phyloP scores from a whole-genome alignment of 768 basidiomycete genomes.

The Mycena vulgaris region DNA sequence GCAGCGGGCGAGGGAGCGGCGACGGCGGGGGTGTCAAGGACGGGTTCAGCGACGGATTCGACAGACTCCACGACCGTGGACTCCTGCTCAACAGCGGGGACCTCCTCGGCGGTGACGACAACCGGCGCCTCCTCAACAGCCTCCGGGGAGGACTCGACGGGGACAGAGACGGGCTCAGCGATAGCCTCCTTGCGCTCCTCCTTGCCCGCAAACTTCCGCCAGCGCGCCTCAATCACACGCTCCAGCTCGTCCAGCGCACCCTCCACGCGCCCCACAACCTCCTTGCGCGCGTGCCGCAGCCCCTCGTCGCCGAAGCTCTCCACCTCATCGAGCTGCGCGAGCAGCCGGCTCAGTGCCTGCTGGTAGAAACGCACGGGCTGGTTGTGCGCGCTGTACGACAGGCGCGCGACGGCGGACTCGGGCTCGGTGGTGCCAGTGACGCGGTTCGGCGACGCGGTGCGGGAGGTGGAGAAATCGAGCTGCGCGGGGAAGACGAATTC shows the following conservation, averaged over 20 bases:
- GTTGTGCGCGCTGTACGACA: slow-evolving; percentile 73
- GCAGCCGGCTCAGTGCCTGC: slow-evolving; percentile 70
- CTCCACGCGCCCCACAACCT: slow-evolving; percentile 70
- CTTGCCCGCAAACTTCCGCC: slow-evolving; percentile 48
- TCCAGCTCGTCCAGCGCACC: slow-evolving; percentile 69
- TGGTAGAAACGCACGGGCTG: slow-evolving; percentile 75
- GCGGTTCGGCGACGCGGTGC: slow-evolving; percentile 45
- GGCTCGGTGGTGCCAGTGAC: slow-evolving; percentile 38
- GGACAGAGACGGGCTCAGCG: slow-evolving; percentile 8
- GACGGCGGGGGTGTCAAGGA: not conserved
- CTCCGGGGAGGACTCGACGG: not conserved
- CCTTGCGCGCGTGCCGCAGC: slow-evolving; percentile 67
- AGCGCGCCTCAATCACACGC: slow-evolving; percentile 60
- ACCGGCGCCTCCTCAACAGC: not conserved
- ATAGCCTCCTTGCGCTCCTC: slow-evolving; percentile 34
- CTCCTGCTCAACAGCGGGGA: not conserved
- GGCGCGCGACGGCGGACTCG: slow-evolving; percentile 47
- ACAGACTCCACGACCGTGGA: not conserved
- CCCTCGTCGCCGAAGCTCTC: slow-evolving; percentile 71
- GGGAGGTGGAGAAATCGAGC: slow-evolving; percentile 59
- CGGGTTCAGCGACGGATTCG: not conserved
- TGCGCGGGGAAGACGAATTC: slow-evolving; percentile 58
- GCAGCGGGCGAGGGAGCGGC: not conserved
- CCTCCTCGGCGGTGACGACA: not conserved
- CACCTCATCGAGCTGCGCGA: slow-evolving; percentile 72